These are phyloP conservation scores for Daldinia caldariorum DNA, from an alignment of 495 filamentous ascomycete genomes.

Conservation along the genomic window DNA sequence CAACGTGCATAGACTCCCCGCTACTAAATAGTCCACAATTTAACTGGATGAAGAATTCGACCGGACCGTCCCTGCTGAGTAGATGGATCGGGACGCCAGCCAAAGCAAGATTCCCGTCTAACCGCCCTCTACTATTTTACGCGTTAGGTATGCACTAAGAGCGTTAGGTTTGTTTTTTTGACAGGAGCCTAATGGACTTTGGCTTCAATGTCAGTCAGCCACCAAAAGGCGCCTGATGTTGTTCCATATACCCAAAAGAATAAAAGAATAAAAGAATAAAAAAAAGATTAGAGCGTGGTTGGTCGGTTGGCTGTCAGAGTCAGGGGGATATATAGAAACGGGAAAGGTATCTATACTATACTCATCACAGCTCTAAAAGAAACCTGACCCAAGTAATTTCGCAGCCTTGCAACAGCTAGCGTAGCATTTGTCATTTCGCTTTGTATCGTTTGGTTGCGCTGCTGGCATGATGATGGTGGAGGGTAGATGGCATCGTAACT, in stretches of 20 bases:
- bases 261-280: not conserved
- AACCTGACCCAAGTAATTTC: constrained; percentile 24
- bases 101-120: constrained; percentile 33
- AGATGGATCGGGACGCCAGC: constrained; percentile 34
- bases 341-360: constrained; percentile 19
- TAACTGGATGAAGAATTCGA: constrained; percentile 17
- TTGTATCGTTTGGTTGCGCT: constrained; percentile 30
- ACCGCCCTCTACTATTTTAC: constrained; percentile 1
- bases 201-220: not conserved
- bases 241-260: not conserved
- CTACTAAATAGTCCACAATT: constrained; percentile 8
- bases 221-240: not conserved
- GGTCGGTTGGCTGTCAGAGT: not conserved
- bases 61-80: constrained; percentile 24
- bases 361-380: constrained; percentile 14
- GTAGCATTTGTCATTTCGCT: constrained; percentile 48
- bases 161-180: constrained; percentile 15
- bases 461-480: constrained; percentile 23
- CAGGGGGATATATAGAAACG: constrained; percentile 4
- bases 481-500: constrained; percentile 37
- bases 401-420: constrained; percentile 44
- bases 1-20: not conserved
- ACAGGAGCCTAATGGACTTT: not conserved
- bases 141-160: constrained; percentile 3
- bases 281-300: not conserved